Evolutionary conservation across 2,329 filamentous ascomycete species (phyloP), one percentile per base, ranked within the genome.

Genomic region (Pyrenophora teres): DNA sequence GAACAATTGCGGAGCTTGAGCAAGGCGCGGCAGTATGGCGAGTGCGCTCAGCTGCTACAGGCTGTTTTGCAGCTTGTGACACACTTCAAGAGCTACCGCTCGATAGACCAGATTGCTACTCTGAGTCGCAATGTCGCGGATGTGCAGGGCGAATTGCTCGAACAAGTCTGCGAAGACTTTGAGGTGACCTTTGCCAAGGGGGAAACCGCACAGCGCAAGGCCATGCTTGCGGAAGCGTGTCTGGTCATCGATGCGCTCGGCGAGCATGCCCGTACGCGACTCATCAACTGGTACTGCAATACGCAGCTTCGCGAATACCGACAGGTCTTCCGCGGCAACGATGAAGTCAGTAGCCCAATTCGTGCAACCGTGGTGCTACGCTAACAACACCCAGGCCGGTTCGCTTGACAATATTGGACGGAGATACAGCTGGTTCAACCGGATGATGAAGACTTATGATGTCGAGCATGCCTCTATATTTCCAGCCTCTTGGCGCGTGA

Each of bases 141-240:
- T 65, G 81, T 99, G 58, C 94, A 99, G 77, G 81, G 92, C 54
- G 92, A 97, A 73, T 77, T 99, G 52, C 78, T 97, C 50, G 94
- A 99, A 77, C 94, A 99, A 75, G 88, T 99, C n/a, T 99, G 94
- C 72, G 94, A 97, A 76, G 94, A 99, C 74, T 99, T 99, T 70
- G 94, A 99, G 78, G 83, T 97, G 52, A 89, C 90, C 0, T 99
- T 97, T 74, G 88, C 92, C 16, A 96, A 93, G 74, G 87, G 86
- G 18, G 93, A 97, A 74, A 86, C 96, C 12, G 79, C 80, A 3
- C 79, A 84, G 50, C 87, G 86, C 60, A 86, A 84, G 60, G 83
- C 80, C 12, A 87, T 87, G 71, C 81, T 99, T 49, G 81, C 88
- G 31, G 94, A 99, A 75, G 92, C 90, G 0, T 97, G 94, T 71